phyloP scores from a whole-genome alignment of 164 flowering plant genomes.

The Paratinospora sagittata region DNA sequence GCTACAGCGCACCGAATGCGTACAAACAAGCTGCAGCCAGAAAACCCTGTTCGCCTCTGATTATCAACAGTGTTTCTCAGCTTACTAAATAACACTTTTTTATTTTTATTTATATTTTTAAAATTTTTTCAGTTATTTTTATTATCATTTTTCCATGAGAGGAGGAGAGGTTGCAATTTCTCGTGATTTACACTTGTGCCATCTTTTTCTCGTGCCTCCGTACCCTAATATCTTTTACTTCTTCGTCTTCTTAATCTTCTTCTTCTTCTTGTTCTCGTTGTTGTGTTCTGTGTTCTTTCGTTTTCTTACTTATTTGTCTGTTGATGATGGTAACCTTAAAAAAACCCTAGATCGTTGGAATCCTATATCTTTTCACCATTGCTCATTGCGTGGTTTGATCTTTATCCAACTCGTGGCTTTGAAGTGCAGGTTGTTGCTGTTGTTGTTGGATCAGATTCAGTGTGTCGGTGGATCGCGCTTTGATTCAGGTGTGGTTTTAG shows the following conservation, averaged over 20 bases:
- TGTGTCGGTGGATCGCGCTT: neutral
- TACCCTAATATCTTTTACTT: slow-evolving; percentile 4
- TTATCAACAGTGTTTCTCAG: neutral
- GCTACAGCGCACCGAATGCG: neutral
- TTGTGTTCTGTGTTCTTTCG: no score
- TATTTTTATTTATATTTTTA: neutral
- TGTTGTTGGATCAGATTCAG: neutral
- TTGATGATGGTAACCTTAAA: no score
- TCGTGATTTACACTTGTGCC: slow-evolving; percentile 25
- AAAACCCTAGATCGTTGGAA: slow-evolving; percentile 4
- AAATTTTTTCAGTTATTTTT: neutral
- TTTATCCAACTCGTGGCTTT: neutral
- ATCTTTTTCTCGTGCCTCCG: neutral
- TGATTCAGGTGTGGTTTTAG: slow-evolving; percentile 11
- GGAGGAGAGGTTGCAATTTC: slow-evolving; percentile 17
- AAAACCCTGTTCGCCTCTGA: neutral
- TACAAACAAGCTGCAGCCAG: slow-evolving; percentile 2
- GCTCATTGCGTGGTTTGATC: neutral
- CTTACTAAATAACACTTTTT: no score
- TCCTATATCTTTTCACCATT: neutral
- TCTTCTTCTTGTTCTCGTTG: no score
- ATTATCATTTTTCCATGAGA: neutral
- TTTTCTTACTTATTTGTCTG: no score
- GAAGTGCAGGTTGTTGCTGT: no score
- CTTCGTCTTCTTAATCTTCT: neutral